A percentile compares a stretch with the other conserved stretches of the same genome.
These are phyloP conservation scores for Vigna nakashimae DNA, from an alignment of 306 rosid species.

Conservation along the genomic window DNA sequence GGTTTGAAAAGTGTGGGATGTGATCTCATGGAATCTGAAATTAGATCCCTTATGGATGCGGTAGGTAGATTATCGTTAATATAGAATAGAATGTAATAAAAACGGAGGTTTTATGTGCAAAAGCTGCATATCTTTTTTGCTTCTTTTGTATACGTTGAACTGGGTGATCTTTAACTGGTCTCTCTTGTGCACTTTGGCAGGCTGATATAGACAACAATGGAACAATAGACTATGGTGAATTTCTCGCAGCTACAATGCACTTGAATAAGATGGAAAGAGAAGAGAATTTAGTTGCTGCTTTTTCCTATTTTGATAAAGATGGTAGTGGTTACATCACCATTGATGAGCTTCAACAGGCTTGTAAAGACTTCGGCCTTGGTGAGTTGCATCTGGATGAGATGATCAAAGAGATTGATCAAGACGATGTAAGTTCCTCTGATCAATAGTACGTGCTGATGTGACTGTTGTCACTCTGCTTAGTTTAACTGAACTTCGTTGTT, in stretches of 20 bases:
- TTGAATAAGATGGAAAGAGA: conserved; percentile 88
- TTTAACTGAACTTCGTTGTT: not conserved
- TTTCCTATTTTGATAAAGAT: conserved; percentile 85
- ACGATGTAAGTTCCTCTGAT: conserved; percentile 63
- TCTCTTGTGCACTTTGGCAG: conserved; percentile 50
- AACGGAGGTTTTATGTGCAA: not conserved
- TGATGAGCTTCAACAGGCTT: conserved; percentile 87
- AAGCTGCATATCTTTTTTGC: not conserved
- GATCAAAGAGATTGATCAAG: conserved; percentile 76
- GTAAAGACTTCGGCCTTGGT: conserved; percentile 79
- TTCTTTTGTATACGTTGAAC: conserved; percentile 15
- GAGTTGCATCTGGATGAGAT: conserved; percentile 76
- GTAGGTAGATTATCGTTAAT: conserved; percentile 53
- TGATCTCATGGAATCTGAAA: conserved; percentile 83
- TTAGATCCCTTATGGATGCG: conserved; percentile 84
- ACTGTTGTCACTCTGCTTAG: not conserved
- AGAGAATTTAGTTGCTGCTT: conserved; percentile 83
- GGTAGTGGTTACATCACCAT: conserved; percentile 85
- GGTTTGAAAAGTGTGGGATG: conserved; percentile 82
- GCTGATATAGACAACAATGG: conserved; percentile 93
- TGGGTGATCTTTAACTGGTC: conserved; percentile 11
- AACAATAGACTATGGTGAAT: conserved; percentile 90
- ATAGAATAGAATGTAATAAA: conserved; percentile 36
- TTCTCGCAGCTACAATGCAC: conserved; percentile 91
- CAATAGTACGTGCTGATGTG: not conserved